phyloP scores from a whole-genome alignment of 2,329 filamentous ascomycete species.

The Furcasterigmium sp. region DNA sequence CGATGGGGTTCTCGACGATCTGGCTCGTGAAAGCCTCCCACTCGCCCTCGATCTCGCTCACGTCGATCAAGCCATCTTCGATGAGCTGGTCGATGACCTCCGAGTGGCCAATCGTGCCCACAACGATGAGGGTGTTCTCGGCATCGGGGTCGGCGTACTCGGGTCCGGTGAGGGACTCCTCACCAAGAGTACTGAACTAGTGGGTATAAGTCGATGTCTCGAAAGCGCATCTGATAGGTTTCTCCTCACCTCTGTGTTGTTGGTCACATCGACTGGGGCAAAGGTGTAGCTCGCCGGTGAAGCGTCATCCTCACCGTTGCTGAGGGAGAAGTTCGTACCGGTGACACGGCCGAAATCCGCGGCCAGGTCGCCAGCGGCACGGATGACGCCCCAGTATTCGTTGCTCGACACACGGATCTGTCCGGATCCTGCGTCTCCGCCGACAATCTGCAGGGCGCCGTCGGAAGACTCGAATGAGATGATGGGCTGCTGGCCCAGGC shows the following conservation, averaged over 20 bases:
- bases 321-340: conserved; percentile 56
- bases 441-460: conserved; percentile 24
- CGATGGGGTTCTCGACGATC: conserved; percentile 51
- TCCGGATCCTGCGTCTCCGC: conserved; percentile 28
- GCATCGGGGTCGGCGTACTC: conserved; percentile 33
- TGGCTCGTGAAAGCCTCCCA: conserved; percentile 66
- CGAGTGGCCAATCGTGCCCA: conserved; percentile 63
- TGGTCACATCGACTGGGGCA: conserved; percentile 35
- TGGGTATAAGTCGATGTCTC: not conserved
- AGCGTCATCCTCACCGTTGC: conserved; percentile 36
- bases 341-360: conserved; percentile 67
- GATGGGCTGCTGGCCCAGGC: conserved; percentile 45
- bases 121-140: conserved; percentile 56
- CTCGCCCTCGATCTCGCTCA: conserved; percentile 50
- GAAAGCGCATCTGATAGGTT: not conserved
- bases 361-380: conserved; percentile 62
- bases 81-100: conserved; percentile 55
- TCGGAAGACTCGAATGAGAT: conserved; percentile 29
- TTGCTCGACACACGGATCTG: conserved; percentile 51
- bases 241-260: conserved; percentile 39
- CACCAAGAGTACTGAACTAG: conserved; percentile 36
- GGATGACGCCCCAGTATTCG: conserved; percentile 64
- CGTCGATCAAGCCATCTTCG: conserved; percentile 49
- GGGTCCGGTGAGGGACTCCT: conserved; percentile 38
- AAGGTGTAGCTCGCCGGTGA: conserved; percentile 35